Percentiles rank a stretch among this genome's conserved stretches.
Evolutionary conservation across 495 filamentous ascomycete genomes (phyloP).

Genomic region (Tuber borchii): DNA sequence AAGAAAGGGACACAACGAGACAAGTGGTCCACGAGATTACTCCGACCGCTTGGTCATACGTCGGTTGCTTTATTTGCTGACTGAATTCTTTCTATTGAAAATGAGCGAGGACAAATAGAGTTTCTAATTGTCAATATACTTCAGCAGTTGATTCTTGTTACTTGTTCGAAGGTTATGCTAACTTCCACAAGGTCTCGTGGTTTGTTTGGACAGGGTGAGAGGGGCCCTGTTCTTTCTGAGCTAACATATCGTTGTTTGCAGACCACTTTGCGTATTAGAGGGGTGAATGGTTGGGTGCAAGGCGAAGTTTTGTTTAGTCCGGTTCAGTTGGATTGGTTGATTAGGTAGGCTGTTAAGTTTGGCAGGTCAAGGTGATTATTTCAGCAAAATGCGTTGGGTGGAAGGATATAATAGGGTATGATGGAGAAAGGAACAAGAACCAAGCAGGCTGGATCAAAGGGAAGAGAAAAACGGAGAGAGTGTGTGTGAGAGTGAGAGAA

Average conservation of each 20-base stretch:
- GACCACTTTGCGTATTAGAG: not conserved
- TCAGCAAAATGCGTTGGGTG: not conserved
- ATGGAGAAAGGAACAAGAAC: not conserved
- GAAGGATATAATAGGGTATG: not conserved
- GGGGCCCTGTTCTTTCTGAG: not conserved
- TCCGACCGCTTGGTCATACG: not conserved
- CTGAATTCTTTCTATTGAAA: slow-evolving; percentile 1
- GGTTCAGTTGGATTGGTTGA: not conserved
- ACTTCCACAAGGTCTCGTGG: not conserved
- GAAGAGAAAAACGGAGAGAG: slow-evolving; percentile 17
- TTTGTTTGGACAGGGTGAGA: slow-evolving; percentile 2
- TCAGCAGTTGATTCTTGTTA: not conserved
- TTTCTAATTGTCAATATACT: not conserved
- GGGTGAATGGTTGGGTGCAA: not conserved
- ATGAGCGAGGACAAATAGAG: not conserved
- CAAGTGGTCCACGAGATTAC: not conserved
- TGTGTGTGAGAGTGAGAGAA: slow-evolving; percentile 23
- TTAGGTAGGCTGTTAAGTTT: not conserved
- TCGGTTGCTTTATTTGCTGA: not conserved
- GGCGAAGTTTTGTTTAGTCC: not conserved
- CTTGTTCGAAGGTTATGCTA: not conserved
- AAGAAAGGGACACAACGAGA: not conserved
- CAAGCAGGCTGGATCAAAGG: slow-evolving; percentile 1
- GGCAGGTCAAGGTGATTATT: not conserved
- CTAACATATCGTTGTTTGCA: not conserved